Evolutionary conservation across 345 rosid species (phyloP).

Genomic region (Bretschneidera sinensis): DNA sequence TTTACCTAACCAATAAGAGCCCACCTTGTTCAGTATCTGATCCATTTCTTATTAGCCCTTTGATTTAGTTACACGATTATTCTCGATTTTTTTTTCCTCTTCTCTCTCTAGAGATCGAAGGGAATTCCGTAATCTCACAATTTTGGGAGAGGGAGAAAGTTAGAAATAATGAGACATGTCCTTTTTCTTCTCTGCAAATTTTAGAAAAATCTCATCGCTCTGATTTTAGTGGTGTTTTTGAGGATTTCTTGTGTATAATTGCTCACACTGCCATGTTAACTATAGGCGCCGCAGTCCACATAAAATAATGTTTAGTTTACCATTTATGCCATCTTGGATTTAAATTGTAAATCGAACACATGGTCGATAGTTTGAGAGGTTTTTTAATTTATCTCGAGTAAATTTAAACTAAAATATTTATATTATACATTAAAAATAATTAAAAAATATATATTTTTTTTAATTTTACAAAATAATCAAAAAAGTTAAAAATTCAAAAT

Average conservation of each 20-base stretch:
- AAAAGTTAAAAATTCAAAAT: too few species aligned
- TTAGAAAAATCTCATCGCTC: not conserved
- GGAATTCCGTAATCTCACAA: not conserved
- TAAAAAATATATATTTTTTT: too few species aligned
- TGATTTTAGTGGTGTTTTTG: not conserved
- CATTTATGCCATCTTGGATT: too few species aligned
- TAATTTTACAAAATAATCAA: too few species aligned
- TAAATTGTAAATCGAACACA: too few species aligned
- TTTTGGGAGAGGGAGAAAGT: not conserved
- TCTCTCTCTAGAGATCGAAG: not conserved
- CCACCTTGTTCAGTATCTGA: conserved; percentile 83
- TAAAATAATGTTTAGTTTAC: too few species aligned
- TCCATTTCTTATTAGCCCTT: conserved; percentile 42
- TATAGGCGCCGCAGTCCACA: too few species aligned
- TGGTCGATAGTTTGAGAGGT: too few species aligned
- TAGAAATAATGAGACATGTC: not conserved
- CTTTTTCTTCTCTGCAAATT: not conserved
- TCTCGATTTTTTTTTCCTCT: not conserved
- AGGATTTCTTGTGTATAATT: not conserved
- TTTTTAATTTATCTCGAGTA: too few species aligned
- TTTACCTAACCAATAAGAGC: conserved; percentile 75
- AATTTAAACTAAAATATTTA: too few species aligned
- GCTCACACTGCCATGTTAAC: not conserved
- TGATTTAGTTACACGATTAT: too few species aligned
- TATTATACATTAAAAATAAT: too few species aligned